Evolutionary conservation across 257 asterid species (phyloP), one percentile per base, ranked within the genome.

Genomic region (Solanum pimpinellifolium): DNA sequence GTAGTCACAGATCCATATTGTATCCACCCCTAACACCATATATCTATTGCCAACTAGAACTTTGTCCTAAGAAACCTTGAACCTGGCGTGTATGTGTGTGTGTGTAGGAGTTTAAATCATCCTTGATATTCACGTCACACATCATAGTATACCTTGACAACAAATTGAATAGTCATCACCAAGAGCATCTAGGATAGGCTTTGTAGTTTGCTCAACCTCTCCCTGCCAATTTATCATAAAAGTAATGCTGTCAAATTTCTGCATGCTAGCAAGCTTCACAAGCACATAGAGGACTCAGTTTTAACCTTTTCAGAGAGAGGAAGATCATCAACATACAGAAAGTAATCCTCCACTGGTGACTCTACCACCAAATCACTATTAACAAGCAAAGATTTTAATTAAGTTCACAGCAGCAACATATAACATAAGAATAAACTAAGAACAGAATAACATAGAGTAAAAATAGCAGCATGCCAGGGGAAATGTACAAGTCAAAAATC

Each of bases 321-420:
- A 89, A 97, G 99, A 87, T 94, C 98, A 87, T 94, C 99, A 83
- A 97, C 93, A 90, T 92, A 92, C 90, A 94, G 88, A 91, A 97
- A 95, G 91, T 95, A 97, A 87, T 97, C 94, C 92, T 93, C 99
- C 69, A 95, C 95, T 0, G 98, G 97, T 87, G 99, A 97, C 78
- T 94, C 95, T 76, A 97, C 99, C 83, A 97, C 96, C 93, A 97
- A 91, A 93, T 95, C 97, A 90, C 98, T 94, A 75, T 42, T 49
- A 81, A 6, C 29, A 49, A 86, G 82, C 31, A 76, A 73, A 21
- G 83, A 81, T n/a, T 84, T 86, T 47, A 78, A 49, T 11, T 11
- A 81, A 81, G 85, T 29, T 49, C 44, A 81, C 46, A 31, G 37
- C 69, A 81, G n/a, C 44, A 81, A 49, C 62, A 49, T 52, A 49